Percentiles rank a stretch among this genome's conserved stretches.
These are phyloP conservation scores for Aspergillus tubingensis DNA, from an alignment of 2,329 filamentous ascomycete species.

Conservation along the genomic window DNA sequence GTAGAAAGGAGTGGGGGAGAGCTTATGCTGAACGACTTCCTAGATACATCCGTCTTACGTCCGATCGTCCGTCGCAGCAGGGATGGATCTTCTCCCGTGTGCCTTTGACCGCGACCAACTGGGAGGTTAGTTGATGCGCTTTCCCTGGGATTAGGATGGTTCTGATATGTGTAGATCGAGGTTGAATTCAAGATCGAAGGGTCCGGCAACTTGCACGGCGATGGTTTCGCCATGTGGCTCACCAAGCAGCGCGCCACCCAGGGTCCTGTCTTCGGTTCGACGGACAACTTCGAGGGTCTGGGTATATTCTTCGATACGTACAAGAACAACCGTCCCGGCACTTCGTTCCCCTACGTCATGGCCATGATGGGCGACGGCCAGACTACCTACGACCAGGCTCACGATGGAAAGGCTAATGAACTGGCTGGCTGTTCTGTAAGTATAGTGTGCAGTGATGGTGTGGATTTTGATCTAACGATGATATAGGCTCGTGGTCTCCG, in stretches of 20 bases:
- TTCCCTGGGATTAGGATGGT: neutral
- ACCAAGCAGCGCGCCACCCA: constrained; percentile 83
- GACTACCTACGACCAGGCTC: constrained; percentile 85
- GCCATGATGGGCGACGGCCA: constrained; percentile 94
- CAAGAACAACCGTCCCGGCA: constrained; percentile 97
- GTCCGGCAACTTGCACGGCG: constrained; percentile 85
- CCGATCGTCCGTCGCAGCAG: constrained; percentile 83
- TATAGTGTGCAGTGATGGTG: neutral
- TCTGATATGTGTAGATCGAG: constrained; percentile 62
- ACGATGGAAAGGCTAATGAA: constrained; percentile 91
- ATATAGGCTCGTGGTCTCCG: constrained; percentile 77
- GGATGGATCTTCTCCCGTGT: constrained; percentile 95
- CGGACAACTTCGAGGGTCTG: constrained; percentile 88
- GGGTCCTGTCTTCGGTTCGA: constrained; percentile 84
- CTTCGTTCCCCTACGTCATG: constrained; percentile 97
- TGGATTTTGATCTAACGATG: neutral
- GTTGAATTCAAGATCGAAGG: constrained; percentile 94
- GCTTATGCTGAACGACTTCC: constrained; percentile 14
- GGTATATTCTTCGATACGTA: constrained; percentile 98
- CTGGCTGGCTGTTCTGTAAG: constrained; percentile 84
- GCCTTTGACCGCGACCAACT: constrained; percentile 94
- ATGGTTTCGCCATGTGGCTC: constrained; percentile 97
- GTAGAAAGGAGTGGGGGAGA: neutral
- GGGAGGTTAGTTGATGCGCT: constrained; percentile 65
- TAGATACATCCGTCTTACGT: constrained; percentile 89